A percentile compares a stretch with the other conserved stretches of the same genome.
These are phyloP conservation scores for Sarcomyxa edulis DNA, from an alignment of 768 basidiomycete genomes.

Conservation along the genomic window DNA sequence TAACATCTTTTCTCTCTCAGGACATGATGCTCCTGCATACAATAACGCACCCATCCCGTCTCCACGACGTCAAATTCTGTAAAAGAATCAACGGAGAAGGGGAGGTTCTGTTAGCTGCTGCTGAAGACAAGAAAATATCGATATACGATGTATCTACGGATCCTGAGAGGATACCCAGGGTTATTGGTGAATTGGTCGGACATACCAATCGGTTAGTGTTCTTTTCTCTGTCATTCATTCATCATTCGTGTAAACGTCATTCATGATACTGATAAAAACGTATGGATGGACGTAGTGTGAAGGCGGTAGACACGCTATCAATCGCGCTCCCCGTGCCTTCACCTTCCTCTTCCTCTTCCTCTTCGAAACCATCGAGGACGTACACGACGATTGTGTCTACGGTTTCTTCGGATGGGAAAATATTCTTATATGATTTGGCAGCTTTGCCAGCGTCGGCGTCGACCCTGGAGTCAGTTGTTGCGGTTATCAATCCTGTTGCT, in stretches of 20 bases:
- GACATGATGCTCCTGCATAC: constrained; percentile 74
- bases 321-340: constrained; percentile 48
- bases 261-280: constrained; percentile 3
- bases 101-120: constrained; percentile 76
- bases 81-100: constrained; percentile 47
- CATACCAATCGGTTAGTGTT: constrained; percentile 76
- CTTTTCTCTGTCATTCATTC: not conserved
- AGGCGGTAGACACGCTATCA: constrained; percentile 65
- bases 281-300: no score
- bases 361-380: constrained; percentile 15
- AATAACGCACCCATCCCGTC: constrained; percentile 71
- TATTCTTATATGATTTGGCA: constrained; percentile 71
- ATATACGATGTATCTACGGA: constrained; percentile 62
- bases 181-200: constrained; percentile 73
- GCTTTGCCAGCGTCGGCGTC: constrained; percentile 28
- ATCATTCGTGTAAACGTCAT: constrained; percentile 6
- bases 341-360: constrained; percentile 7
- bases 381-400: constrained; percentile 67
- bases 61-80: constrained; percentile 82
- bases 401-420: constrained; percentile 86
- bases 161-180: constrained; percentile 36
- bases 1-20: constrained; percentile 33
- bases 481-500: constrained; percentile 49
- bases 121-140: constrained; percentile 86
- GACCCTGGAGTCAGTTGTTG: constrained; percentile 11